Base-by-base conservation (phyloP, 352 stramenopile species). In the Phytopythium kandeliae region DNA sequence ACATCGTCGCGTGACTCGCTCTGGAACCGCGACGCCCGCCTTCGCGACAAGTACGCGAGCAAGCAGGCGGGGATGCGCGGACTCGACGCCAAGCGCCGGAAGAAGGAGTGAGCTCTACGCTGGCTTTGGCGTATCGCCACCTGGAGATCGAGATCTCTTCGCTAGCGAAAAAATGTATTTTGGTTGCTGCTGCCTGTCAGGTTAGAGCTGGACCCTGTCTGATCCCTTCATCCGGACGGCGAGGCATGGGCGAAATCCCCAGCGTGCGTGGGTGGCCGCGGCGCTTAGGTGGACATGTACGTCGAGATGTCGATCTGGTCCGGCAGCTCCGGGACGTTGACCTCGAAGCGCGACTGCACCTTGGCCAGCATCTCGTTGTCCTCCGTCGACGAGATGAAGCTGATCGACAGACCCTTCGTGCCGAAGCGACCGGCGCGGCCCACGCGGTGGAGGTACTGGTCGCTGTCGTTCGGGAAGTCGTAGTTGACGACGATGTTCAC, bases 401-500 rank as follows among this genome's bases (percentile, higher is more conserved):
- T 98, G 82, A 99, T 99, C 48, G 97, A 97, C 60, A 99, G 87
- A 74, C 97, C 97, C 85, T 99, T 99, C 48, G 97, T 99, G 62
- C 97, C 97, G 70, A 99, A 99, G 75, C 97, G 93, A 66, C 97
- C 97, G 21, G 97, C 97, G 76, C 97, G 94, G 58, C 97, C 97
- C 25, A 99, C 88, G 65, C 97, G 92, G 78, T 99, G 97, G 46
- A 99, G 82, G 78, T 99, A 99, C 72, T 99, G 93, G 81, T 99
- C 97, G 38, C 82, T 89, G 69, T 95, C 87, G 55, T 96, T 96
- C 53, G 97, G 97, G 80, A 99, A 99, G 71, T 99, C 97, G 75
- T 99, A 99, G 89, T 99, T 99, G 67, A 99, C 97, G 37, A 99
- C 97, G 60, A 99, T 98, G 84, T 99, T 99, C 46, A 99, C 97